Evolutionary conservation across 805 yeast genomes (phyloP).

Genomic region (Kodamaea sagamina): DNA sequence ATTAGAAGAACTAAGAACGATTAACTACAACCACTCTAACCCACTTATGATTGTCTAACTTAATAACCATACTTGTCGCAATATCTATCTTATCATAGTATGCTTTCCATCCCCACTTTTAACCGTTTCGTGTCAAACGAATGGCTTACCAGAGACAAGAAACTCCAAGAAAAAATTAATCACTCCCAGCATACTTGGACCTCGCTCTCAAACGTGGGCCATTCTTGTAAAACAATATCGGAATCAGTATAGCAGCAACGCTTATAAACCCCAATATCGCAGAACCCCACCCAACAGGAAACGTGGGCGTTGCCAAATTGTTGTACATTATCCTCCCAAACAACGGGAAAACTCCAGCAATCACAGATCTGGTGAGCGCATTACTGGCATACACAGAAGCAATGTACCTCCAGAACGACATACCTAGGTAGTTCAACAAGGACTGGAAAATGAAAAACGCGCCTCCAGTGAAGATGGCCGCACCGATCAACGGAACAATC

Average conservation of each 20-base stretch:
- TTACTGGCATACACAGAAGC: conserved; percentile 65
- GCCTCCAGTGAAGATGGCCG: conserved; percentile 21
- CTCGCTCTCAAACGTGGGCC: conserved; percentile 49
- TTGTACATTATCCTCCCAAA: conserved; percentile 62
- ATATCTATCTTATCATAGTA: too few species aligned
- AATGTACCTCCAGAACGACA: conserved; percentile 48
- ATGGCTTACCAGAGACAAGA: too few species aligned
- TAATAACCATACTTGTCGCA: too few species aligned
- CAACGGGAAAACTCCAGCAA: conserved; percentile 63
- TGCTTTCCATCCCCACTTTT: too few species aligned
- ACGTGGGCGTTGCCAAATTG: conserved; percentile 47
- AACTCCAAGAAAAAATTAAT: neutral
- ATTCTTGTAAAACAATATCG: conserved; percentile 44
- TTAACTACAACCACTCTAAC: too few species aligned
- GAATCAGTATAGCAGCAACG: conserved; percentile 47
- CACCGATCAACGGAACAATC: conserved; percentile 25
- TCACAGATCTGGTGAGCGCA: conserved; percentile 48
- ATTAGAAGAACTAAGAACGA: too few species aligned
- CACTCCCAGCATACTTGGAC: conserved; percentile 35
- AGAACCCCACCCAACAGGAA: conserved; percentile 63
- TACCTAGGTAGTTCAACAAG: conserved; percentile 49
- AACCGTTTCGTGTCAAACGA: too few species aligned
- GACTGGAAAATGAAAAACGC: conserved; percentile 48
- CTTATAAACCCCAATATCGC: conserved; percentile 49
- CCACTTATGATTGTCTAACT: too few species aligned